These are phyloP conservation scores for Paraleonurus japonicus DNA, from an alignment of 257 asterid genomes.

Conservation along the genomic window DNA sequence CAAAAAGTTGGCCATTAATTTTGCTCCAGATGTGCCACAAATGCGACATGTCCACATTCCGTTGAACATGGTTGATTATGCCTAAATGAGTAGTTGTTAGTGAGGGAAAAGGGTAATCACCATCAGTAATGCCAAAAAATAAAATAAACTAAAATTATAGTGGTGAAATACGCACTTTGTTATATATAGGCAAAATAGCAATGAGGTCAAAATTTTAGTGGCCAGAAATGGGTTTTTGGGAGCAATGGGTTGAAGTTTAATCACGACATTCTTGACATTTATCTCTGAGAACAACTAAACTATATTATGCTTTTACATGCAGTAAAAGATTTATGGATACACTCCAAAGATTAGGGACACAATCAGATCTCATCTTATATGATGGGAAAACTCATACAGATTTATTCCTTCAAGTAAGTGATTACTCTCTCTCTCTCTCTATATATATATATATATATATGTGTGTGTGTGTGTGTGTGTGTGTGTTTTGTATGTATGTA, in stretches of 20 bases:
- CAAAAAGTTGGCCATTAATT: neutral
- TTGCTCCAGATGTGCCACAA: neutral
- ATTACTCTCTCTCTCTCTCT: neutral
- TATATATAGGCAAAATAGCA: neutral
- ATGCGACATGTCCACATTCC: neutral
- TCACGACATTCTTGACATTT: neutral
- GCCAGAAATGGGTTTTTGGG: neutral
- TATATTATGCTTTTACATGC: constrained; percentile 28
- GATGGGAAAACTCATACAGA: constrained; percentile 93
- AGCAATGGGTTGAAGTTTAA: neutral
- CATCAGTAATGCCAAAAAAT: neutral
- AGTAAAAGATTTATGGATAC: constrained; percentile 63
- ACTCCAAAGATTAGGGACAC: constrained; percentile 64
- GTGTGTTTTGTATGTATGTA: too few species aligned
- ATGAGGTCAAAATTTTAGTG: neutral
- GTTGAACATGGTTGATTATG: neutral
- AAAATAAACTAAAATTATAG: neutral
- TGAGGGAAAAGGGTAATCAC: too few species aligned
- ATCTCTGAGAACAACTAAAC: constrained; percentile 3
- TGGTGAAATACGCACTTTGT: neutral
- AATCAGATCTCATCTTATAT: constrained; percentile 64
- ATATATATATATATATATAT: neutral
- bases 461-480: too few species aligned
- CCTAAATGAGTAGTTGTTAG: neutral
- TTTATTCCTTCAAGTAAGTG: constrained; percentile 83